Base-by-base conservation (phyloP, 768 basidiomycete genomes). In the Pseudohyphozyma bogoriensis region DNA sequence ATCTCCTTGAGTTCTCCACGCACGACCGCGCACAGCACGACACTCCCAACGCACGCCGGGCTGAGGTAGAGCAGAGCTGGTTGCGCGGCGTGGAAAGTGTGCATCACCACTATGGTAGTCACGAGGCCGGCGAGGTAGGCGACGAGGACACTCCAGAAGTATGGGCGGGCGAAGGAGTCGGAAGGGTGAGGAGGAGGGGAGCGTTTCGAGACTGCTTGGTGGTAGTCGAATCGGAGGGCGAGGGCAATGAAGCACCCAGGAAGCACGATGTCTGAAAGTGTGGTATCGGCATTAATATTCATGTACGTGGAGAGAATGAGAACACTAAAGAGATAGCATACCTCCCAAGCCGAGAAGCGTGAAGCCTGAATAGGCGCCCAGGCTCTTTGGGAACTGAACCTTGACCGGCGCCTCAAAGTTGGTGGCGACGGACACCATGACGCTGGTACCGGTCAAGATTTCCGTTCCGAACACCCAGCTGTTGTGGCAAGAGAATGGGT, bases 321-420 rank as follows among this genome's bases (percentile, higher is more conserved):
- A n/a, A n/a, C n/a, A n/a, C n/a, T n/a, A n/a, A n/a, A n/a, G n/a
- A n/a, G n/a, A n/a, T n/a, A n/a, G n/a, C n/a, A n/a, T n/a, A n/a
- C n/a, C n/a, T 29, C 92, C 92, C 2, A 97, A 77, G 2, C 93
- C 93, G 33, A 97, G 83, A 84, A 96, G 85, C 33, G 89, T 85
- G 72, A 81, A 86, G 6, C 88, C 89, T 6, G 73, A 77, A 8
- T 74, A 71, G 7, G 84, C 78, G 1, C 51, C 56, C 26, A 82
- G 62, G 1, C 84, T 83, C 70, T 87, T 89, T 0, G 88, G 84
- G 83, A 85, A 89, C 39, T 92, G 77, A 35, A 97, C 79, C 75
- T 95, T 96, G 76, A 97, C 92, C 24, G 93, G 93, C 31, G 86
- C 83, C 68, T 97, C 89, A 36, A 96, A 80, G 42, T 79, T 82